These are phyloP conservation scores for Petunia axillaris DNA, from an alignment of 257 asterid genomes.

Conservation along the genomic window DNA sequence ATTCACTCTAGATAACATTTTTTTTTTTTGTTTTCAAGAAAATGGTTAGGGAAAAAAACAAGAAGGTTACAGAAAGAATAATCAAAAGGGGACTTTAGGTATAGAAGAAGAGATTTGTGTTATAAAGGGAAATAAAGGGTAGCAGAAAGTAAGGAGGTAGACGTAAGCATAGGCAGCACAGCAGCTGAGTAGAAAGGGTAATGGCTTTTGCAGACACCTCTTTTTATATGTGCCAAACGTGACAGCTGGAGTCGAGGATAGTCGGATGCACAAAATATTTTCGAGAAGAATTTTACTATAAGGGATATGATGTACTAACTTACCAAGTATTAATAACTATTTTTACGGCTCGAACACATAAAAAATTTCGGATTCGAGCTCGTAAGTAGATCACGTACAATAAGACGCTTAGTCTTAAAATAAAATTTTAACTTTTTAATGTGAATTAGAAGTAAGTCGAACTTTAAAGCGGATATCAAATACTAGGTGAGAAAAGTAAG, in stretches of 20 bases:
- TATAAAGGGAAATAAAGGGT: not conserved
- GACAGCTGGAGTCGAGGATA: constrained; percentile 20
- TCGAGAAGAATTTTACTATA: too few species aligned
- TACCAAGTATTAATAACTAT: too few species aligned
- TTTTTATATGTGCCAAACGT: constrained; percentile 32
- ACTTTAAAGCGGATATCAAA: too few species aligned
- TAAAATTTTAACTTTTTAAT: too few species aligned
- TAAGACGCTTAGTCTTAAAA: too few species aligned
- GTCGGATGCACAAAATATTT: too few species aligned
- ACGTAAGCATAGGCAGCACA: constrained; percentile 21
- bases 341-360: too few species aligned
- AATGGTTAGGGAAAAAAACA: not conserved
- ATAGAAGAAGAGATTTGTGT: constrained; percentile 15
- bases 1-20: constrained; percentile 65
- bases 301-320: too few species aligned
- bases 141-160: constrained; percentile 28
- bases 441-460: too few species aligned
- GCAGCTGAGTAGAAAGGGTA: constrained; percentile 42
- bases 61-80: not conserved
- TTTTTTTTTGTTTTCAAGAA: not conserved
- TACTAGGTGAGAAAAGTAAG: too few species aligned
- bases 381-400: too few species aligned
- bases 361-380: too few species aligned
- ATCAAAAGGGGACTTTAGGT: not conserved
- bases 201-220: constrained; percentile 26